phyloP scores from a whole-genome alignment of 495 filamentous ascomycete species.

The Polyplosphaeria fusca region DNA sequence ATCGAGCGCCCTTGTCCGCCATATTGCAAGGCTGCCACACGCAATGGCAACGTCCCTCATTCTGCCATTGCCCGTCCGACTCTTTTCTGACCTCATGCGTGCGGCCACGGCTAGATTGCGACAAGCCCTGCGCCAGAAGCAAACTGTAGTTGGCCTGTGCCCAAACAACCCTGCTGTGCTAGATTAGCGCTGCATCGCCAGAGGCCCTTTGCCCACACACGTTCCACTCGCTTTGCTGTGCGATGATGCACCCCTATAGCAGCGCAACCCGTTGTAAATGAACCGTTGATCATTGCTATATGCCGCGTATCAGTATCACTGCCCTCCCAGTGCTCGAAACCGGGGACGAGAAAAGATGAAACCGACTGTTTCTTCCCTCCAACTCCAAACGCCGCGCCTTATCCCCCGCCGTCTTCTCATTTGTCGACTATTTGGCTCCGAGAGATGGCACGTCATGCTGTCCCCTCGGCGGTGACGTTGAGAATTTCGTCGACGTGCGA shows the following conservation, averaged over 20 bases:
- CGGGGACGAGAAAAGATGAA: conserved; percentile 7
- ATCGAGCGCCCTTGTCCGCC: too few species aligned
- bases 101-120: conserved; percentile 1
- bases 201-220: neutral
- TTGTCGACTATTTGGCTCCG: neutral
- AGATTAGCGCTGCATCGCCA: neutral
- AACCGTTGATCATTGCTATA: neutral
- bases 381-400: conserved; percentile 6
- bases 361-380: conserved; percentile 1
- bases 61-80: neutral
- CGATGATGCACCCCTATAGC: neutral
- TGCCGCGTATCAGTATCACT: neutral
- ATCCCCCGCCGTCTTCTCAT: neutral
- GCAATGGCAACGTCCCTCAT: too few species aligned
- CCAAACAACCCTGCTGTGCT: neutral
- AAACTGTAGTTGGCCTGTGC: neutral
- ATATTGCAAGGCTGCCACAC: too few species aligned
- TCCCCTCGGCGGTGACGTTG: conserved; percentile 38
- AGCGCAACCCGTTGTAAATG: neutral
- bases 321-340: neutral
- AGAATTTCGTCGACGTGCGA: conserved; percentile 82
- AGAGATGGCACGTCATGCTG: too few species aligned
- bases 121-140: neutral
- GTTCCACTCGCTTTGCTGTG: neutral
- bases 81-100: neutral